A percentile compares a stretch with the other conserved stretches of the same genome.
Evolutionary conservation across 139 green algal species (phyloP).

Genomic region (Coccomyxa sp.): DNA sequence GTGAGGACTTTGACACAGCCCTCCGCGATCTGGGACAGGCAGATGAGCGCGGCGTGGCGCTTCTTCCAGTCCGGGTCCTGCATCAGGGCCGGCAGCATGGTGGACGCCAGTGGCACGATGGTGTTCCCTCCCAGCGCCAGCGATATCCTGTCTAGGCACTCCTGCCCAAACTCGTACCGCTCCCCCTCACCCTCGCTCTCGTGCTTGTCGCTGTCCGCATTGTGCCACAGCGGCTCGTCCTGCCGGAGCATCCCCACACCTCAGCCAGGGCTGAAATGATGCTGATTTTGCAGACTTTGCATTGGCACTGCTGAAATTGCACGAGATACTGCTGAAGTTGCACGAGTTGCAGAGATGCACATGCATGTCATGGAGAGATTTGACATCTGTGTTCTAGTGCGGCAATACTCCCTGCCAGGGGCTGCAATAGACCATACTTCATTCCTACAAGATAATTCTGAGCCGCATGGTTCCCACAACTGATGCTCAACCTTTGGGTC

Average conservation of each 20-base stretch:
- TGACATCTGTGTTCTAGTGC: too few relatives aligned
- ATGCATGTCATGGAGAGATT: not conserved
- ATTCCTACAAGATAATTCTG: too few relatives aligned
- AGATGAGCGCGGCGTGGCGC: constrained; percentile 89
- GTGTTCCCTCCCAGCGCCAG: constrained; percentile 88
- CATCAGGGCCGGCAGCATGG: constrained; percentile 70
- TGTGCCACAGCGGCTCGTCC: constrained; percentile 84
- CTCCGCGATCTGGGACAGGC: constrained; percentile 94
- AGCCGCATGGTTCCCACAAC: too few relatives aligned
- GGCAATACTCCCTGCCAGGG: too few relatives aligned
- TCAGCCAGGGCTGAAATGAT: not conserved
- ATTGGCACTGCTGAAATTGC: not conserved
- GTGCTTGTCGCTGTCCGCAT: constrained; percentile 54
- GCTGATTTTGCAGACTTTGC: not conserved
- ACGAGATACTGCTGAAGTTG: not conserved
- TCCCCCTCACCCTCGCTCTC: constrained; percentile 74
- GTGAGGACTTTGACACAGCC: constrained; percentile 90
- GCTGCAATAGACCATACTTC: too few relatives aligned
- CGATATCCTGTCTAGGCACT: constrained; percentile 92
- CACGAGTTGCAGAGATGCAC: not conserved
- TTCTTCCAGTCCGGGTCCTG: constrained; percentile 81
- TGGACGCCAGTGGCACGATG: constrained; percentile 73
- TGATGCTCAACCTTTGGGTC: too few relatives aligned
- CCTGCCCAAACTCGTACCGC: constrained; percentile 74
- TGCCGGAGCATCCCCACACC: constrained; percentile 7